Base-by-base conservation (phyloP, 2,329 filamentous ascomycete species). In the Xylariaceae sp. region DNA sequence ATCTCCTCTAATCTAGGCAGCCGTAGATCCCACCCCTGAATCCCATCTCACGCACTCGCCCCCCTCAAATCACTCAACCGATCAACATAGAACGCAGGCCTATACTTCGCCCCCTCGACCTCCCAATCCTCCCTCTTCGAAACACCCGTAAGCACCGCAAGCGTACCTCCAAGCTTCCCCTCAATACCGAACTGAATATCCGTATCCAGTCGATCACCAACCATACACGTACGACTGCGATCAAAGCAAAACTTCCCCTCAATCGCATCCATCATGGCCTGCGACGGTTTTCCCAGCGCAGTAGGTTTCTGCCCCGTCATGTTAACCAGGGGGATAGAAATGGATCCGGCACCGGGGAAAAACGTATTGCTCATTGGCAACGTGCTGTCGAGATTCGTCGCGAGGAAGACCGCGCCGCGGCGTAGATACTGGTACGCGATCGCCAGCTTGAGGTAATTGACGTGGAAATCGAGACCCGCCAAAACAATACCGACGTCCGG, bases 251-350 rank as follows among this genome's bases (percentile, higher is more conserved):
- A 97, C 75, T 96, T 96, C 60, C 93, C 93, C 78, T 97, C 93
- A 59, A 99, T 89, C 2, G 94, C 92, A 73, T 97, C 93, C 93
- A 99, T 96, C 94, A 99, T 99, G 3, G 93, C 93, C 78, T 96
- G 92, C 72, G 91, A 96, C 2, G 94, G 94, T 77, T 99, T 99
- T 0, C 94, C 94, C 47, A 97, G 77, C 2, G 90, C 86, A 37
- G 91, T 75, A 0, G 94, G 93, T 68, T 88, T 80, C 72, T 84
- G 76, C 15, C 80, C 80, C 3, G 83, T 79, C 80, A 90, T 90
- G 72, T 88, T 88, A 56, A 88, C 80, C 61, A 99, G 76, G 1
- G 92, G 90, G 30, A 90, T 85, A 53, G 88, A 87, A 64, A 90
- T 87, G 1, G 90, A 88, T 0, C 94, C 94, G 0, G 94, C 94